Conservation (phyloP, 2,329 filamentous ascomycete genomes). For the Hortaea sp. region DNA sequence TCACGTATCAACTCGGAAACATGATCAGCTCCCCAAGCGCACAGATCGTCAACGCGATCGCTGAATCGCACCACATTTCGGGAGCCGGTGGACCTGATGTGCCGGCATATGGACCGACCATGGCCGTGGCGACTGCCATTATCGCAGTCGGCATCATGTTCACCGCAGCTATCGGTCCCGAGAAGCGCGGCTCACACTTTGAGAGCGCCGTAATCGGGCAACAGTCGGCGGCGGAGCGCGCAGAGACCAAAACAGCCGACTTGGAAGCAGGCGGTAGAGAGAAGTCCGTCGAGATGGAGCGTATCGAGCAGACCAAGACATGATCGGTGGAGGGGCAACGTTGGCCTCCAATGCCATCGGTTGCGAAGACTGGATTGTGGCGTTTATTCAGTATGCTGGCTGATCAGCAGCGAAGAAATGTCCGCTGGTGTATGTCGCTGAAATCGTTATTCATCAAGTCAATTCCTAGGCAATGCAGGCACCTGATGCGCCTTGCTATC, state of each 20-base stretch:
- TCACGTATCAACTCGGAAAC: slow-evolving; percentile 66
- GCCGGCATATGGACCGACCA: slow-evolving; percentile 63
- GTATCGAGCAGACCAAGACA: background rate
- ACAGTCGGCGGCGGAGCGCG: background rate
- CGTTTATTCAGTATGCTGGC: too few relatives aligned
- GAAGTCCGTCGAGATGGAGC: slow-evolving; percentile 1
- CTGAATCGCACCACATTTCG: slow-evolving; percentile 49
- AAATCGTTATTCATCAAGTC: too few relatives aligned
- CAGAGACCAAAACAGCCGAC: background rate
- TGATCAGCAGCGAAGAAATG: too few relatives aligned
- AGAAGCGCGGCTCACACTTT: slow-evolving; percentile 62
- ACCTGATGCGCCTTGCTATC: background rate
- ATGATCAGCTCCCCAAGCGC: slow-evolving; percentile 63
- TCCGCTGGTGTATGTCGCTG: too few relatives aligned
- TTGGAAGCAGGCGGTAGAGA: background rate
- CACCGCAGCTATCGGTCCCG: slow-evolving; percentile 61
- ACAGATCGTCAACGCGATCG: slow-evolving; percentile 57
- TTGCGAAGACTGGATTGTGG: too few relatives aligned
- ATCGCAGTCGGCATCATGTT: slow-evolving; percentile 60
- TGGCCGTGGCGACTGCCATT: slow-evolving; percentile 68
- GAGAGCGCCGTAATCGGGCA: slow-evolving; percentile 42
- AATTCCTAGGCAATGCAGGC: too few relatives aligned
- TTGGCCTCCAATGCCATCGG: too few relatives aligned
- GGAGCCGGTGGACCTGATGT: slow-evolving; percentile 46
- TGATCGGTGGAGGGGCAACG: too few relatives aligned